Conservation (phyloP, 768 basidiomycete genomes). For the Amyloporia xantha region DNA sequence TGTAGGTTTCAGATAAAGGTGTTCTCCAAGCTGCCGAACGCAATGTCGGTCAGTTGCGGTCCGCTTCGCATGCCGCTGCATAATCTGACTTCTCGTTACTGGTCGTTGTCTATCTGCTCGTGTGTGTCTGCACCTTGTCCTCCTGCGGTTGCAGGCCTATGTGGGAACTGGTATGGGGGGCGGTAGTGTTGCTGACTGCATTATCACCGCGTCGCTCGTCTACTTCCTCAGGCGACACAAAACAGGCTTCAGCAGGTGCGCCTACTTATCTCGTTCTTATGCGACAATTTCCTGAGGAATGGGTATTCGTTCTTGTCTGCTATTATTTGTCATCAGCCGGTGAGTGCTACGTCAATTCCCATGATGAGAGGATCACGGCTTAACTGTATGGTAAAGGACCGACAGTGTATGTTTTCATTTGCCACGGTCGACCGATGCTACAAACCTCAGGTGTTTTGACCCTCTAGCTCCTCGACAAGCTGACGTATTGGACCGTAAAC, state of each 20-base stretch:
- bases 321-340: too few relatives aligned
- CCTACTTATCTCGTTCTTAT: too few relatives aligned
- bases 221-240: constrained; percentile 4
- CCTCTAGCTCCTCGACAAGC: constrained; percentile 6
- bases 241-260: constrained; percentile 10
- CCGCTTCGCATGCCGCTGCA: too few relatives aligned
- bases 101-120: too few relatives aligned
- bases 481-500: constrained; percentile 13
- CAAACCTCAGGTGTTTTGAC: neutral
- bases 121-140: too few relatives aligned
- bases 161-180: constrained; percentile 9
- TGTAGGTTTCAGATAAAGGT: constrained; percentile 1
- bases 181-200: constrained; percentile 9
- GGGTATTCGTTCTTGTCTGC: too few relatives aligned
- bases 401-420: constrained; percentile 4
- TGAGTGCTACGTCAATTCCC: too few relatives aligned
- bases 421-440: too few relatives aligned
- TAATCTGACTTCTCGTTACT: too few relatives aligned
- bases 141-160: neutral
- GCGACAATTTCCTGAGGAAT: too few relatives aligned
- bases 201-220: constrained; percentile 11
- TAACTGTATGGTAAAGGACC: too few relatives aligned
- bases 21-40: neutral
- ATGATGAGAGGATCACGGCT: too few relatives aligned
- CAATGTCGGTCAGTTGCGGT: neutral